Evolutionary conservation across 306 rosid genomes (phyloP).

Genomic region (Neltuma alba): DNA sequence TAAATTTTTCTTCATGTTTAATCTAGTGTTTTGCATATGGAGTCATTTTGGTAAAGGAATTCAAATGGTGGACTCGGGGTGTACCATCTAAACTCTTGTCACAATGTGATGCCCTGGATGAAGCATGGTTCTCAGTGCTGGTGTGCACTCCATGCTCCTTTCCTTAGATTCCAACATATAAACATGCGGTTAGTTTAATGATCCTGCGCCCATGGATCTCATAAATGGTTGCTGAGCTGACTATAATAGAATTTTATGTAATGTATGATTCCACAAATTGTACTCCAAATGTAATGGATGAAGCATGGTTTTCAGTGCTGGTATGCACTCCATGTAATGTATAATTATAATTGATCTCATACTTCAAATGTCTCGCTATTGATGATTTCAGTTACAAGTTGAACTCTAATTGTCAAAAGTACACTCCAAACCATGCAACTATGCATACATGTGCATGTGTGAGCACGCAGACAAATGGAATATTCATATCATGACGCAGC

Average conservation of each 20-base stretch:
- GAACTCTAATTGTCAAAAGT: constrained; percentile 1
- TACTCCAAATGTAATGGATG: not conserved
- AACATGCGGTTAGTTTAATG: constrained; percentile 1
- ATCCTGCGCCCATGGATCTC: not conserved
- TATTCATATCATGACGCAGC: not conserved
- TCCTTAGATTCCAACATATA: constrained; percentile 17
- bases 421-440: constrained; percentile 13
- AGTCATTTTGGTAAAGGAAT: constrained; percentile 9
- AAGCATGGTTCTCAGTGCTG: constrained; percentile 7
- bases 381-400: constrained; percentile 6
- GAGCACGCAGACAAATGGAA: not conserved
- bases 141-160: constrained; percentile 8
- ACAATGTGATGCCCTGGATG: not conserved
- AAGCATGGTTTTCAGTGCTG: constrained; percentile 8
- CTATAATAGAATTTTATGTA: not conserved
- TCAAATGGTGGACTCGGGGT: not conserved
- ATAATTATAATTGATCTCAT: not conserved
- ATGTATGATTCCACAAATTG: not conserved
- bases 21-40: constrained; percentile 11
- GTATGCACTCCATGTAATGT: not conserved
- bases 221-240: constrained; percentile 11
- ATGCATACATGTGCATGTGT: constrained; percentile 4
- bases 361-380: not conserved
- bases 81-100: constrained; percentile 8
- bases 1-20: constrained; percentile 18